Evolutionary conservation across 148 eudicot genomes (phyloP).

Genomic region (Nepenthes gracilis): DNA sequence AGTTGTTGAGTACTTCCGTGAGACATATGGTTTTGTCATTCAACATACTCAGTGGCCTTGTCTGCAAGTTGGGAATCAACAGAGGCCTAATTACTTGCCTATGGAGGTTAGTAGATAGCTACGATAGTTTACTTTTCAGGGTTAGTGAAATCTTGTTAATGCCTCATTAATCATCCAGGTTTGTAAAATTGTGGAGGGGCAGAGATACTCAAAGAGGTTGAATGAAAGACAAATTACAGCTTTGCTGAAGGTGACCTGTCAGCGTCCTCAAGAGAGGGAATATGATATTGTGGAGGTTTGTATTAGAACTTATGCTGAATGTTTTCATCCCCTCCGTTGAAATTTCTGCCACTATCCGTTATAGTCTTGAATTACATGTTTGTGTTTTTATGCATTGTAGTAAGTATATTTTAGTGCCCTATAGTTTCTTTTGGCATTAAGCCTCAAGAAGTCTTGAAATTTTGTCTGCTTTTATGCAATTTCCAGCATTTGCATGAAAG

Average conservation of each 20-base stretch:
- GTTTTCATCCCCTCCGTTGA: neutral
- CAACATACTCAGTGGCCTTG: conserved; percentile 78
- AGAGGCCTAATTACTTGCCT: conserved; percentile 73
- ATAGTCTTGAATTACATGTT: too few relatives aligned
- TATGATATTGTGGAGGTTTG: conserved; percentile 60
- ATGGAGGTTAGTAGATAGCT: conserved; percentile 54
- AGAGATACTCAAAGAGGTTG: conserved; percentile 69
- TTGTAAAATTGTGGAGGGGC: conserved; percentile 87
- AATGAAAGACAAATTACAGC: conserved; percentile 82
- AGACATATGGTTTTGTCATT: conserved; percentile 64
- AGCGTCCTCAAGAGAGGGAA: conserved; percentile 76
- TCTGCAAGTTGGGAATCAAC: conserved; percentile 75
- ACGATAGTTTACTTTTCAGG: neutral
- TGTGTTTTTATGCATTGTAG: too few relatives aligned
- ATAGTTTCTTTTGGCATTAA: too few relatives aligned
- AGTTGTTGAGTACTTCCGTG: conserved; percentile 67
- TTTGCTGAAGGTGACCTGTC: conserved; percentile 72
- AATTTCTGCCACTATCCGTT: too few relatives aligned
- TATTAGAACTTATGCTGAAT: neutral
- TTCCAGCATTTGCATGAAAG: too few relatives aligned
- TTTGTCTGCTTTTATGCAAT: neutral
- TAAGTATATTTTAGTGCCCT: too few relatives aligned
- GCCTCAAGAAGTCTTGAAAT: too few relatives aligned
- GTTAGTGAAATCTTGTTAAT: neutral
- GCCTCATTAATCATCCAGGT: conserved; percentile 24